Evolutionary conservation across 2,329 filamentous ascomycete genomes (phyloP).

Genomic region (Remersonia thermophila): DNA sequence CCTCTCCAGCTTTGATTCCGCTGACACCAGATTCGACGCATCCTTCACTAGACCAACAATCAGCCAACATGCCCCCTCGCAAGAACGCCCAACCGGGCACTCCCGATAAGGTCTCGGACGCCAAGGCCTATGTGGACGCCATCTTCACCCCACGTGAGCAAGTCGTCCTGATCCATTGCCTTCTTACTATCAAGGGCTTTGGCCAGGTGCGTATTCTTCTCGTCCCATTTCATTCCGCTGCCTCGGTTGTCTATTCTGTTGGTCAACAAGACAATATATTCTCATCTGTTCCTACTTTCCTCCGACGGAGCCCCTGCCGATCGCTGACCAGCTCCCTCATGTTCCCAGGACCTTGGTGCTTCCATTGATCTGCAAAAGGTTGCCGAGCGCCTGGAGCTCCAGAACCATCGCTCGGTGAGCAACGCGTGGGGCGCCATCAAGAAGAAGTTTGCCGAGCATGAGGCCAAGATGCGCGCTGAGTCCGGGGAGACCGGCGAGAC

Average conservation of each 20-base stretch:
- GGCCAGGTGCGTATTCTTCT: background rate
- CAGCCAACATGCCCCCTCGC: too few relatives aligned
- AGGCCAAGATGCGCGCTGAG: background rate
- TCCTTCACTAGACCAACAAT: too few relatives aligned
- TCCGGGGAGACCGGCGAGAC: too few relatives aligned
- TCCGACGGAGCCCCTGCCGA: too few relatives aligned
- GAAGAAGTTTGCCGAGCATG: slow-evolving; percentile 2
- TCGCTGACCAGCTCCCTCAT: background rate
- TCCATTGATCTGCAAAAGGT: background rate
- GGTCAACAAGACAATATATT: too few relatives aligned
- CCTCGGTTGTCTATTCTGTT: background rate
- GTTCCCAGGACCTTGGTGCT: background rate
- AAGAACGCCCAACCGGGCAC: too few relatives aligned
- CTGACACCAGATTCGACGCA: too few relatives aligned
- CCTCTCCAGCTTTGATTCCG: too few relatives aligned
- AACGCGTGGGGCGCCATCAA: slow-evolving; percentile 4
- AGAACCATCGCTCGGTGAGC: slow-evolving; percentile 4
- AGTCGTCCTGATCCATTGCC: background rate
- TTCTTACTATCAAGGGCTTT: background rate
- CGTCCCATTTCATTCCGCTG: background rate
- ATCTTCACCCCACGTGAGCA: slow-evolving; percentile 4
- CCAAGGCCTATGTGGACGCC: too few relatives aligned
- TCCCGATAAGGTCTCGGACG: too few relatives aligned
- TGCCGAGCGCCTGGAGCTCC: slow-evolving; percentile 3
- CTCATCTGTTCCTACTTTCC: too few relatives aligned